These are phyloP conservation scores for Huntiella savannae DNA, from an alignment of 2,329 filamentous ascomycete genomes.

Conservation along the genomic window DNA sequence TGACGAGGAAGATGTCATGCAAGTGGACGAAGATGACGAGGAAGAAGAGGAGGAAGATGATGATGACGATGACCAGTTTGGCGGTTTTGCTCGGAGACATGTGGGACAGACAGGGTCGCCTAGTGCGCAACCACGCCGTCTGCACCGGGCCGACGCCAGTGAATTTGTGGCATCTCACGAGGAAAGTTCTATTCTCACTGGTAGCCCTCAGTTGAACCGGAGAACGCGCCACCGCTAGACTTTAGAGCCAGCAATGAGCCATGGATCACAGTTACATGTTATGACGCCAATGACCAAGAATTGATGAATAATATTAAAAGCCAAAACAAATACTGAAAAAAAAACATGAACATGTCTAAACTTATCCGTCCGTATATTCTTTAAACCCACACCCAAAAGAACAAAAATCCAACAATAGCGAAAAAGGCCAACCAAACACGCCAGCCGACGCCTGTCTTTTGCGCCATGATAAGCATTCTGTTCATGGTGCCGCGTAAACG, in stretches of 20 bases:
- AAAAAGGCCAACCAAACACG: slow-evolving; percentile 87
- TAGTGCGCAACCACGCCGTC: slow-evolving; percentile 18
- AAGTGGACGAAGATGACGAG: slow-evolving; percentile 47
- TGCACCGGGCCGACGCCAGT: slow-evolving; percentile 36
- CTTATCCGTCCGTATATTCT: neutral
- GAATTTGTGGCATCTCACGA: slow-evolving; percentile 32
- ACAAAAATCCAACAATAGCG: slow-evolving; percentile 59
- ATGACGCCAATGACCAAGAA: too few relatives aligned
- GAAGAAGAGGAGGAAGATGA: slow-evolving; percentile 30
- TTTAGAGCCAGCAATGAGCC: slow-evolving; percentile 48
- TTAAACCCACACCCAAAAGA: slow-evolving; percentile 79
- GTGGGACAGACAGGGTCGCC: slow-evolving; percentile 21
- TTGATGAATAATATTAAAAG: neutral
- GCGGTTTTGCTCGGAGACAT: slow-evolving; percentile 5
- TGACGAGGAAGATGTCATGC: slow-evolving; percentile 22
- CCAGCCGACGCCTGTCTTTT: slow-evolving; percentile 89
- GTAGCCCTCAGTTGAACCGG: slow-evolving; percentile 25
- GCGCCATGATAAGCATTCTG: slow-evolving; percentile 87
- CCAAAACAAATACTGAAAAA: neutral
- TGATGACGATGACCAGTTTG: slow-evolving; percentile 5
- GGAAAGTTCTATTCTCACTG: slow-evolving; percentile 36
- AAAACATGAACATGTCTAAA: neutral
- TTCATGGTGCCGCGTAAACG: slow-evolving; percentile 86
- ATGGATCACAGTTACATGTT: too few relatives aligned
- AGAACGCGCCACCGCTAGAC: slow-evolving; percentile 87